Evolutionary conservation across 169 alveolate genomes (phyloP), one percentile per base, ranked within the genome.

Genomic region (Eimeria praecox): DNA sequence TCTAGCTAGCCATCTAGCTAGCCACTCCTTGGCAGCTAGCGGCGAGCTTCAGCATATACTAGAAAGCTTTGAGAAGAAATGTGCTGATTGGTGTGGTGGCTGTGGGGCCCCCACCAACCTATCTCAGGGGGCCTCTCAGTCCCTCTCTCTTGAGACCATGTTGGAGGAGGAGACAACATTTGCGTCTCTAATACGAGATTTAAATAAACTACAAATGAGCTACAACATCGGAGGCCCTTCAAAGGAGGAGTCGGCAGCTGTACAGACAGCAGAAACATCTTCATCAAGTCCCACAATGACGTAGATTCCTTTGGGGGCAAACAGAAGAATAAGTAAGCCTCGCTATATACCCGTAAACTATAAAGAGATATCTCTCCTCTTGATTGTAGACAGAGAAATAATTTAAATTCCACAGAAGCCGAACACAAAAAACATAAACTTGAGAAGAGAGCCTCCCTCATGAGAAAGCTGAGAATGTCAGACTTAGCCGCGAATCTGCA

Each of bases 111-210:
- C 22, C 24, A 12, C 86, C 10, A 9, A 12, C 12, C 30, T 24
- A 1, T n/a, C 2, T 52, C 62, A 52, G 77, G 77, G 77, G 77
- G 77, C 8, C 77, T 30, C 77, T 0, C 77, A 20, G 66, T 20
- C 40, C 46, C 80, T 3, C 18, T 40, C 64, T 27, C 24, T 82
- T 40, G 46, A 46, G 14, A 30, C 12, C 24, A 40, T 82, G 46
- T 30, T 82, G 69, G 73, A 82, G 69, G 73, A 82, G 90, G 90
- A 82, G 44, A 82, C 52, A 8, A 71, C 46, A 27, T 82, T 82
- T 12, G 90, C 52, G 8, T 27, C 90, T 46, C 71, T 82, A 4
- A 44, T 46, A 30, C 64, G 90, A 24, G 71, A 49, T 0, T n/a
- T 82, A 27, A n/a, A 49, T 49, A 82, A 82, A 82, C 14, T 82